Evolutionary conservation across 2,329 filamentous ascomycete genomes (phyloP).

Genomic region (Parafenestella ontariensis): DNA sequence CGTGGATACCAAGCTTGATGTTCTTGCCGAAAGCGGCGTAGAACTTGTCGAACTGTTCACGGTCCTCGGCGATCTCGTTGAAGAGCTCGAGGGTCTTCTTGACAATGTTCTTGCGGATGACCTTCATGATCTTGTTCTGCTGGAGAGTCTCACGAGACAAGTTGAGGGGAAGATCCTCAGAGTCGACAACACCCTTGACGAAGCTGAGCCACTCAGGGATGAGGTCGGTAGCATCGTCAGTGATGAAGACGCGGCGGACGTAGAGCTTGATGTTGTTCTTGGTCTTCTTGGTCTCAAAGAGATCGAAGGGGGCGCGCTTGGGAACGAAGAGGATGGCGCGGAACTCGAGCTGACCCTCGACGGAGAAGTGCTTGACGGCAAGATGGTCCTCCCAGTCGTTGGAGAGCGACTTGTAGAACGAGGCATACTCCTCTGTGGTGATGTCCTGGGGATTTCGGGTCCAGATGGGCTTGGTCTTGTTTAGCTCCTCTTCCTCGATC

Average conservation of each 20-base stretch:
- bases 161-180: slow-evolving; percentile 99
- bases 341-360: slow-evolving; percentile 99
- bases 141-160: slow-evolving; percentile 99
- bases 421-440: slow-evolving; percentile 92
- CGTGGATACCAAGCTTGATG: slow-evolving; percentile 99
- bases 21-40: slow-evolving; percentile 99
- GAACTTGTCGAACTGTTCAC: slow-evolving; percentile 99
- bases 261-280: slow-evolving; percentile 99
- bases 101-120: slow-evolving; percentile 99
- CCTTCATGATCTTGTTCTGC: slow-evolving; percentile 99
- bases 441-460: slow-evolving; percentile 97
- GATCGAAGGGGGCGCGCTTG: slow-evolving; percentile 98
- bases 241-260: slow-evolving; percentile 99
- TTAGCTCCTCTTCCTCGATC: slow-evolving; percentile 99
- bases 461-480: slow-evolving; percentile 99
- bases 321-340: slow-evolving; percentile 99
- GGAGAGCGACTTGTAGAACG: slow-evolving; percentile 99
- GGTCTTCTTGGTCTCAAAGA: slow-evolving; percentile 99
- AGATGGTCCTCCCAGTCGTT: slow-evolving; percentile 99
- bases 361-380: slow-evolving; percentile 99
- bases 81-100: slow-evolving; percentile 99
- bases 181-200: slow-evolving; percentile 99
- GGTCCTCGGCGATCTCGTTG: slow-evolving; percentile 98
- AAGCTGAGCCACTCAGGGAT: slow-evolving; percentile 99
- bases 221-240: slow-evolving; percentile 97